Evolutionary conservation across 768 basidiomycete species (phyloP).

Genomic region (Suillus paluster): DNA sequence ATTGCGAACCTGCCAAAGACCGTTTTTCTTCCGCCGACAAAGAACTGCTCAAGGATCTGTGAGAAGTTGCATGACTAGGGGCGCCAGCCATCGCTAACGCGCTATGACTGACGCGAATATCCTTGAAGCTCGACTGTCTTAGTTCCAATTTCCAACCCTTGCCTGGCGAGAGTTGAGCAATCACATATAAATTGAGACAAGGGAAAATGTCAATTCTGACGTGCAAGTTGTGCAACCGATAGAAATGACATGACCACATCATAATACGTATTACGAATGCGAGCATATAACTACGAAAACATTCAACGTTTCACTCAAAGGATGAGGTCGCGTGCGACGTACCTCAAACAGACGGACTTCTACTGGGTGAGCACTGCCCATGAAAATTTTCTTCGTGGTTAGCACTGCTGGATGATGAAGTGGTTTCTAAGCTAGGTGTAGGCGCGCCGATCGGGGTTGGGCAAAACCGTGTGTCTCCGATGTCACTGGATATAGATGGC

Average conservation of each 20-base stretch:
- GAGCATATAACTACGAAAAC: neutral
- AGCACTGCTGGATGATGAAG: neutral
- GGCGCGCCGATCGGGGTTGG: too few species aligned
- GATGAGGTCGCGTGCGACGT: too few species aligned
- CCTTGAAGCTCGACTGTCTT: neutral
- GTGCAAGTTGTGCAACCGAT: neutral
- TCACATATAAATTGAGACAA: too few species aligned
- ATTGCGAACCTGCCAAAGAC: neutral
- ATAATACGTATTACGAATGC: neutral
- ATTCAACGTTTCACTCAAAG: neutral
- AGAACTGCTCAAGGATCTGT: neutral
- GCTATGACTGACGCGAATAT: neutral
- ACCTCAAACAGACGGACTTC: neutral
- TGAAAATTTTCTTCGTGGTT: neutral
- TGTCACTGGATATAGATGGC: neutral
- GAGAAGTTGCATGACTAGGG: neutral
- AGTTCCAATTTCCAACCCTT: neutral
- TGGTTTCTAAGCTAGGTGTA: neutral
- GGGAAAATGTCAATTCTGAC: neutral
- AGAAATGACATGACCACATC: neutral
- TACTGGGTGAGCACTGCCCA: neutral
- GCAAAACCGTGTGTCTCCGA: neutral
- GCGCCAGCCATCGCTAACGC: neutral
- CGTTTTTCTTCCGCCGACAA: neutral
- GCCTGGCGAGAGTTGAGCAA: too few species aligned